Evolutionary conservation across 805 yeast genomes (phyloP), one percentile per base, ranked within the genome.

Genomic region (Wickerhamiella bombiphila): DNA sequence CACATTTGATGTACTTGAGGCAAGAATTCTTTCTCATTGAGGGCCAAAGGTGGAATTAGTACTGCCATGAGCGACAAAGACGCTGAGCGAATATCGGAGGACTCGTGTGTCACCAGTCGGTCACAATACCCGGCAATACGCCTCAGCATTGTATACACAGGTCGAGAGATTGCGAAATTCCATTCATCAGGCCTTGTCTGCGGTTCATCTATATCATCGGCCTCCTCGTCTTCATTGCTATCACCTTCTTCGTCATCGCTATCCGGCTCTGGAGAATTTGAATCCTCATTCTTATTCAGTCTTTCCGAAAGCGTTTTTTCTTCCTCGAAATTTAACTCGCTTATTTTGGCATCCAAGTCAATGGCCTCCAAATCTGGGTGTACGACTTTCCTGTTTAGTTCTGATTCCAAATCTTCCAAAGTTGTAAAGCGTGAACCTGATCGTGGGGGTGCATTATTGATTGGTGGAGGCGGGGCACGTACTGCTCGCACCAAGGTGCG

Each of bases 91-190:
- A 88, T 55, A 2, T 65, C 57, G 2, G 66, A 55, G 0, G 93
- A 76, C 1, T 71, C 69, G 48, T 80, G 91, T 2, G 81, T 73
- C 26, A 82, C 57, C 21, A 72, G 63, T 41, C 81, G 61, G 38
- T 80, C 79, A 5, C 88, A 77, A 52, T 83, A 81, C 4, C 64
- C 68, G 37, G 74, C 63, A 3, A 88, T 73, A 38, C 71, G 70
- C 32, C 74, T 70, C 1, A 80, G 57, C 2, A 76, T 59, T 29
- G 57, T 53, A 54, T 81, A 88, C 0, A 78, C 59, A 2, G 65
- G 58, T 29, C 67, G 60, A 0, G 93, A 80, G 0, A 86, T 60
- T 0, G 76, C 74, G 0, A 88, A 76, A 0, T 52, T 46, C 95
- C 95, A 85, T 22, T 63, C 62, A 2, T 50, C 47, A 1, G 42